Base-by-base conservation (phyloP, 2,329 filamentous ascomycete genomes). In the Endoconidiophora laricicola region DNA sequence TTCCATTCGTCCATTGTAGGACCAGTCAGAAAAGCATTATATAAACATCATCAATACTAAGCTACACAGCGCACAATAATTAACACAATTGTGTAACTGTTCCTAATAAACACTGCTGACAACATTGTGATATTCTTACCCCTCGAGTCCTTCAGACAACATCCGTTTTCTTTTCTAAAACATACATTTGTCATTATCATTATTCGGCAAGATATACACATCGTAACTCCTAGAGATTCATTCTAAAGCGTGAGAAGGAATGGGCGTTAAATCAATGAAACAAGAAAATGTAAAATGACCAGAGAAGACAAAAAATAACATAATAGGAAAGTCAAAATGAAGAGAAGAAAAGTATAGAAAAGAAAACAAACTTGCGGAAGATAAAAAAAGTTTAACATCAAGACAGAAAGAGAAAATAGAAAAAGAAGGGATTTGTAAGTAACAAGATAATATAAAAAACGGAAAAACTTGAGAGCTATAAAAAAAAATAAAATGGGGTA, bases 261-360 rank as follows among this genome's bases (percentile, higher is more conserved):
- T 10, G 9, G 12, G 18, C 16, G 20, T 42, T 23, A 16, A 41
- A 41, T 7, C 39, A 41, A 29, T 36, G 26, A 37, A 23, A 37
- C n/a, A 45, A 23, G 24, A 20, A 20, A 24, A 37, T 37, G 22
- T 26, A 44, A 38, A 26, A 44, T n/a, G 16, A 18, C 16, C 16
- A 18, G 16, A 23, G 14, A 24, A 38, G 41, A 39, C 9, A 50
- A 50, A 20, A 39, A 23, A 46, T 22, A 43, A 22, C 33, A 44
- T 41, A 41, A 36, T 20, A 33, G 20, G 14, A 9, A 38, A 23
- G 39, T 38, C 37, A 18, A 47, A 47, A 47, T 10, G 38, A 47
- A 38, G 39, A 23, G 33, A 44, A 49, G 44, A 44, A 26, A 37
- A 20, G 41, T 38, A 49, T 44, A 49, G 20, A 48, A 44, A 20